Percentiles rank a stretch among this genome's conserved stretches.
phyloP scores from a whole-genome alignment of 2,329 filamentous ascomycete genomes.

The Sarocladium brachiariae region DNA sequence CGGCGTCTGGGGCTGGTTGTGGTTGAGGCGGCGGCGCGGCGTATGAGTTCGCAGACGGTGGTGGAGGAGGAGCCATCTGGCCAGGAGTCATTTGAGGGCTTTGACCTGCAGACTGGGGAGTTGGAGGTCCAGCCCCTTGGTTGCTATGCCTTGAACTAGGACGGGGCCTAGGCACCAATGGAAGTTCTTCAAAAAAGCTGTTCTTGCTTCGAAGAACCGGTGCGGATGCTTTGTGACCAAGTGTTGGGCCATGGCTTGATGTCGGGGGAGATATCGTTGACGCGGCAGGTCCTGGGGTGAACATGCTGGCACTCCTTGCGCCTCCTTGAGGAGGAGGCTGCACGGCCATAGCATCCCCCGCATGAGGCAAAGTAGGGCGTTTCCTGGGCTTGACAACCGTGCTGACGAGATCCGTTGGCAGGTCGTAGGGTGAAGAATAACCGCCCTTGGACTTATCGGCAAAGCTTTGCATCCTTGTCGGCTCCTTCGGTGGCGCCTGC shows the following conservation, averaged over 20 bases:
- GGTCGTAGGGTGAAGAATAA: constrained; percentile 89
- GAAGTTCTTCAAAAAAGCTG: constrained; percentile 75
- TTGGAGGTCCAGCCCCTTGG: constrained; percentile 34
- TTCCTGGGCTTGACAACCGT: constrained; percentile 57
- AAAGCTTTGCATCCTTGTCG: constrained; percentile 70
- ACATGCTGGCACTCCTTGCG: constrained; percentile 54
- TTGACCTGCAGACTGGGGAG: constrained; percentile 7
- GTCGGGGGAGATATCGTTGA: constrained; percentile 18
- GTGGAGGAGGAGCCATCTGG: constrained; percentile 21
- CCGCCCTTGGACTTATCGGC: constrained; percentile 84
- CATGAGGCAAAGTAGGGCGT: constrained; percentile 49
- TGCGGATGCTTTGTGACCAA: constrained; percentile 26
- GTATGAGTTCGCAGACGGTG: constrained; percentile 16
- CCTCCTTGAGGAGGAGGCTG: constrained; percentile 41
- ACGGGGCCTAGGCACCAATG: constrained; percentile 54
- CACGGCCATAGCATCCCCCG: constrained; percentile 33
- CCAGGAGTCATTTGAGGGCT: constrained; percentile 3
- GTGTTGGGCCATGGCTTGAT: constrained; percentile 24
- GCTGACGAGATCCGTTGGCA: constrained; percentile 71
- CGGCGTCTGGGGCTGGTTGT: constrained; percentile 16
- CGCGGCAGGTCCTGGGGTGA: constrained; percentile 20
- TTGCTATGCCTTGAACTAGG: constrained; percentile 49
- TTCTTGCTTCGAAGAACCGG: constrained; percentile 33
- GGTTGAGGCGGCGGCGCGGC: constrained; percentile 17
- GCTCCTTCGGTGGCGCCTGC: constrained; percentile 27